Evolutionary conservation across 352 stramenopile genomes (phyloP).

Genomic region (Phytophthora fragariaefolia): DNA sequence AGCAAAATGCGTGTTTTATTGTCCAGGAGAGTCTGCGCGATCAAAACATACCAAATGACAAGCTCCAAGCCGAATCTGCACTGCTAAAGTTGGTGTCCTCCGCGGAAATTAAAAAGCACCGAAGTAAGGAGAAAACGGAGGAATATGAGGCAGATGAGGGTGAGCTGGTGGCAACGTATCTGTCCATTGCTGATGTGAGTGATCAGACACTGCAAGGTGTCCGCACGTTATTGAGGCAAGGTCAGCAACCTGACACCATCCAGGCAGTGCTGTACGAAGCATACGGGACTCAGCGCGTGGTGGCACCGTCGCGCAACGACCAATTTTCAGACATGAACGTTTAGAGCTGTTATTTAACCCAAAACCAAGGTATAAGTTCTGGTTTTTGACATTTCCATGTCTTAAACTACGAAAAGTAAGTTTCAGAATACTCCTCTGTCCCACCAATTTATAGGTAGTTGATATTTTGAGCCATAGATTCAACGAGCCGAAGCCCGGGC

Average conservation of each 20-base stretch:
- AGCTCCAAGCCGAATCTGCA: slow-evolving; percentile 27
- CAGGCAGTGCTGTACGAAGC: slow-evolving; percentile 50
- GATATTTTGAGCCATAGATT: no score
- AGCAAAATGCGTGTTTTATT: slow-evolving; percentile 40
- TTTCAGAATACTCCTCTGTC: no score
- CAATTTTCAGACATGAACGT: slow-evolving; percentile 50
- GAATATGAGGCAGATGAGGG: background rate
- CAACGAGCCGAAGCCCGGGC: no score
- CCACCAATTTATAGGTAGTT: no score
- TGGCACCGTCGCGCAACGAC: slow-evolving; percentile 43
- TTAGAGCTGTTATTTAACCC: slow-evolving; percentile 56
- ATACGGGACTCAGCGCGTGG: slow-evolving; percentile 55
- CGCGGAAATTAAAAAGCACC: background rate
- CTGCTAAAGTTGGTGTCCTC: slow-evolving; percentile 9
- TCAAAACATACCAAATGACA: slow-evolving; percentile 7
- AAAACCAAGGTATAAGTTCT: no score
- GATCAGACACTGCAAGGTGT: slow-evolving; percentile 63
- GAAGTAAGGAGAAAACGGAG: background rate
- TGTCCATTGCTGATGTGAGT: slow-evolving; percentile 61
- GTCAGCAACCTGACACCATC: slow-evolving; percentile 28
- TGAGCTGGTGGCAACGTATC: slow-evolving; percentile 11
- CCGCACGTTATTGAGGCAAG: slow-evolving; percentile 51
- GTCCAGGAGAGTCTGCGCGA: slow-evolving; percentile 45
- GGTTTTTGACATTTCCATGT: no score
- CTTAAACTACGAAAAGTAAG: no score